Evolutionary conservation across 2,329 filamentous ascomycete genomes (phyloP).

Genomic region (Xylaria sp.): DNA sequence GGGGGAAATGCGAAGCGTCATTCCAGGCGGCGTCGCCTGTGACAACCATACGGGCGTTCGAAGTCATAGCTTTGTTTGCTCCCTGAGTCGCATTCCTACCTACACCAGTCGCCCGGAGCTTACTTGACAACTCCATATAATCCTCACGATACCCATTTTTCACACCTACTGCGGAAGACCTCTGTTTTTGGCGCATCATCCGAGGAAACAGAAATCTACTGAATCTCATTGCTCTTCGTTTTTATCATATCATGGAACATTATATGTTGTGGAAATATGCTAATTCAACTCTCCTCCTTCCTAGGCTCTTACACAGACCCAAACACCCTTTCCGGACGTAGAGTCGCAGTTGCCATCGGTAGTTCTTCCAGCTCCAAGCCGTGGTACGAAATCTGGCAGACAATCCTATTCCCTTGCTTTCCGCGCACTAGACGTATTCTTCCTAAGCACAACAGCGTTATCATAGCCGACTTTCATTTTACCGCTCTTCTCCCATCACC

Average conservation of each 20-base stretch:
- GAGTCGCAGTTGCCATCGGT: slow-evolving; percentile 35
- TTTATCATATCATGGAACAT: slow-evolving; percentile 46
- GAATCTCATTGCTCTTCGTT: not conserved
- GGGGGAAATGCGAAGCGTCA: slow-evolving; percentile 41
- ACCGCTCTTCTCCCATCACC: slow-evolving; percentile 42
- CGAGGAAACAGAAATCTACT: slow-evolving; percentile 10
- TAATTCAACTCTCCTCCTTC: slow-evolving; percentile 47
- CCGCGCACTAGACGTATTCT: slow-evolving; percentile 40
- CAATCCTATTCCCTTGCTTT: slow-evolving; percentile 47
- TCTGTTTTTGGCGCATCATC: slow-evolving; percentile 1
- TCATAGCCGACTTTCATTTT: slow-evolving; percentile 41
- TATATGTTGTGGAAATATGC: slow-evolving; percentile 44
- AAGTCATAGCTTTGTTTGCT: slow-evolving; percentile 42
- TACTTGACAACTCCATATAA: slow-evolving; percentile 42
- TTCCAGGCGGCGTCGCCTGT: slow-evolving; percentile 48
- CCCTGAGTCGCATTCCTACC: slow-evolving; percentile 41
- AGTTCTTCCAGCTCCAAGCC: slow-evolving; percentile 34
- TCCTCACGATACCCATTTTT: slow-evolving; percentile 32
- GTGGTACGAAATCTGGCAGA: slow-evolving; percentile 47
- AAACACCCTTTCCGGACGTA: slow-evolving; percentile 41
- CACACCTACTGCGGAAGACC: slow-evolving; percentile 21
- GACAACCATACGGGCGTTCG: slow-evolving; percentile 46
- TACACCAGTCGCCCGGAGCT: slow-evolving; percentile 19
- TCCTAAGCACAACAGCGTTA: slow-evolving; percentile 46
- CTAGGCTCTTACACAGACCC: slow-evolving; percentile 46